A percentile compares a stretch with the other conserved stretches of the same genome.
phyloP scores from a whole-genome alignment of 495 filamentous ascomycete genomes.

The Podospora pseudopauciseta region DNA sequence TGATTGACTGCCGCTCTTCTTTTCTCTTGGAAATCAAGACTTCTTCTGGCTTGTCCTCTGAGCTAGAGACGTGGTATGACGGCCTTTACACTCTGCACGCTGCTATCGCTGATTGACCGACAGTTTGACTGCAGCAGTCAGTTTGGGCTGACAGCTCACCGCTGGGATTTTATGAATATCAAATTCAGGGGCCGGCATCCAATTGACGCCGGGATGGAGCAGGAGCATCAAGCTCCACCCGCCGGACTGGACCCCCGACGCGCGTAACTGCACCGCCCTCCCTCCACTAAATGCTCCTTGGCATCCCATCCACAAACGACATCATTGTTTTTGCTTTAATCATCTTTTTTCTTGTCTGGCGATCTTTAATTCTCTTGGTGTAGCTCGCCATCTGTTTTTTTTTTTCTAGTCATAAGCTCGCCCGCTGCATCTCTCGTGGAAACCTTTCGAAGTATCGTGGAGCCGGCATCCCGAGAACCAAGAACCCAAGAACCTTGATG shows the following conservation, averaged over 20 bases:
- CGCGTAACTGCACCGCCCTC: conserved; percentile 7
- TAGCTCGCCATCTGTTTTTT: conserved; percentile 10
- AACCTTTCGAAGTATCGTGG: background rate
- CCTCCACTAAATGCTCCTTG: background rate
- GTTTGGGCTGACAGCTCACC: background rate
- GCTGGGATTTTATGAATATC: background rate
- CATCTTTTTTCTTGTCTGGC: background rate
- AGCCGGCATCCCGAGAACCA: background rate
- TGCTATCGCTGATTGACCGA: background rate
- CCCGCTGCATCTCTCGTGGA: background rate
- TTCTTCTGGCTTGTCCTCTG: no score
- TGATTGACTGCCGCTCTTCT: conserved; percentile 3
- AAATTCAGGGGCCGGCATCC: conserved; percentile 12
- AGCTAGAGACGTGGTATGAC: no score
- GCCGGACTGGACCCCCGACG: conserved; percentile 6
- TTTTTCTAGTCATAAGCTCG: background rate
- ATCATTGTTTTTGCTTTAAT: conserved; percentile 5
- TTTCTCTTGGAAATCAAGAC: background rate
- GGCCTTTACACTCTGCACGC: no score
- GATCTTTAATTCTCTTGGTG: conserved; percentile 10
- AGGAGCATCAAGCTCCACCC: conserved; percentile 15
- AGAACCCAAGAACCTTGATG: background rate
- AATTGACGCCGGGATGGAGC: conserved; percentile 11
- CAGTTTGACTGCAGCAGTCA: background rate
- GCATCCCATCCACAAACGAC: conserved; percentile 6